These are phyloP conservation scores for Scytalidium sp. DNA, from an alignment of 2,329 filamentous ascomycete genomes.

Conservation along the genomic window DNA sequence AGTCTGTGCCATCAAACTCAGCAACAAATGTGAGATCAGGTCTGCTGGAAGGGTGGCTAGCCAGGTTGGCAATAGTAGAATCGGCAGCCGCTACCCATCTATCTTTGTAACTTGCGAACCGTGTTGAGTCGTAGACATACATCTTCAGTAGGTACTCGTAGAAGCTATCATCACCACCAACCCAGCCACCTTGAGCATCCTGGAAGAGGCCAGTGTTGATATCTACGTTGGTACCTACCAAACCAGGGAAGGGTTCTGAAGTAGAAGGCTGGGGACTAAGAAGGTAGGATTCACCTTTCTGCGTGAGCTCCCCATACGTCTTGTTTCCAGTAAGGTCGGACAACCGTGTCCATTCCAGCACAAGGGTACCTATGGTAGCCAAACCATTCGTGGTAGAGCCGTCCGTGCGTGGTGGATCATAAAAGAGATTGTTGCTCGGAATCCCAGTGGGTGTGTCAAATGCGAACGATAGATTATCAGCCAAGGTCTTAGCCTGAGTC, in stretches of 20 bases:
- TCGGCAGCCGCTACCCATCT: conserved; percentile 75
- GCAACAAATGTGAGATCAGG: conserved; percentile 73
- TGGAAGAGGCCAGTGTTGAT: conserved; percentile 64
- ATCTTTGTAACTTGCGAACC: conserved; percentile 65
- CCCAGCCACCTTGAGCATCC: conserved; percentile 71
- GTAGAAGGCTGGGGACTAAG: conserved; percentile 60
- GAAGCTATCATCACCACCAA: conserved; percentile 73
- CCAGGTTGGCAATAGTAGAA: conserved; percentile 69
- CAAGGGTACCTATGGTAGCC: conserved; percentile 73
- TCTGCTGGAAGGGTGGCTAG: conserved; percentile 62
- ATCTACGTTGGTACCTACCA: conserved; percentile 67
- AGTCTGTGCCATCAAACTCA: conserved; percentile 45
- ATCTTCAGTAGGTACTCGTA: conserved; percentile 94
- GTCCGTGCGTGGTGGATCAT: conserved; percentile 50
- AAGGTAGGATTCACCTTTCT: conserved; percentile 68
- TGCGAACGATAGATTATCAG: conserved; percentile 70
- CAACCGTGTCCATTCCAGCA: conserved; percentile 81
- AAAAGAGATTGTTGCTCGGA: conserved; percentile 65
- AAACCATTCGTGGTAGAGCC: conserved; percentile 62
- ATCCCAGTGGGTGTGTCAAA: conserved; percentile 76
- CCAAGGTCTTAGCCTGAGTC: conserved; percentile 64
- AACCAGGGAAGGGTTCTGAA: conserved; percentile 71
- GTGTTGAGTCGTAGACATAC: conserved; percentile 71
- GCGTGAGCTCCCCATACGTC: conserved; percentile 63
- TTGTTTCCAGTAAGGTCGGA: conserved; percentile 69